Base-by-base conservation (phyloP, 257 asterid species). In the Linderniella brevidens region DNA sequence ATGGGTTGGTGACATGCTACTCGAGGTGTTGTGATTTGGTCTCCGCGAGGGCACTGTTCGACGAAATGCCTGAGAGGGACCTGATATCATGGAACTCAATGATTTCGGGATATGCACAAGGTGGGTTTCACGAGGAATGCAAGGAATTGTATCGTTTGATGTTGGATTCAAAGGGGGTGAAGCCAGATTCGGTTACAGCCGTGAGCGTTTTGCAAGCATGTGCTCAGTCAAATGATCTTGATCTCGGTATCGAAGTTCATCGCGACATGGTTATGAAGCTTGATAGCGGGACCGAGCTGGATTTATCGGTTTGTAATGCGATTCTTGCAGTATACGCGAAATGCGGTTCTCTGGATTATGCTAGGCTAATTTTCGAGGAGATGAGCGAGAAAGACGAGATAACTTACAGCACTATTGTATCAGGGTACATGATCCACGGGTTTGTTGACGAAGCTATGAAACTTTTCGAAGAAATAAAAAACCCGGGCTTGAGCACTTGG, bases 361-460 rank as follows among this genome's bases (percentile, higher is more conserved):
- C 75, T 35, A 53, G 65, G 48, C 66, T 52, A 50, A 64, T 77
- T 37, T 77, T 73, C 3, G 65, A 70, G 49, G 93, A 67, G 67
- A 86, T 82, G 93, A 64, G 48, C 46, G 94, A 71, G 48, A 71
- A 70, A 59, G 94, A 86, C 62, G 92, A 71, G 46, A 71, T 82
- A 52, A 75, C 87, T 25, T 82, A 86, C 50, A 67, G 93, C 53
- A 62, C 97, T 3, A 68, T 86, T 16, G 73, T 86, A 64, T 71
- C 92, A 13, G 92, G 92, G 16, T 86, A 86, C 75, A 82, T 86
- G 97, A 56, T 48, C 70, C 69, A 86, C 47, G 93, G 94, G 45
- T 75, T 65, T 58, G 75, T 79, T 29, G 73, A 71, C 37, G 63
- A 75, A 56, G 97, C 94, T 52, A 38, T 79, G 64, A 44, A 29